Evolutionary conservation across 352 stramenopile genomes (phyloP), one percentile per base, ranked within the genome.

Genomic region (Phytophthora fragariae): DNA sequence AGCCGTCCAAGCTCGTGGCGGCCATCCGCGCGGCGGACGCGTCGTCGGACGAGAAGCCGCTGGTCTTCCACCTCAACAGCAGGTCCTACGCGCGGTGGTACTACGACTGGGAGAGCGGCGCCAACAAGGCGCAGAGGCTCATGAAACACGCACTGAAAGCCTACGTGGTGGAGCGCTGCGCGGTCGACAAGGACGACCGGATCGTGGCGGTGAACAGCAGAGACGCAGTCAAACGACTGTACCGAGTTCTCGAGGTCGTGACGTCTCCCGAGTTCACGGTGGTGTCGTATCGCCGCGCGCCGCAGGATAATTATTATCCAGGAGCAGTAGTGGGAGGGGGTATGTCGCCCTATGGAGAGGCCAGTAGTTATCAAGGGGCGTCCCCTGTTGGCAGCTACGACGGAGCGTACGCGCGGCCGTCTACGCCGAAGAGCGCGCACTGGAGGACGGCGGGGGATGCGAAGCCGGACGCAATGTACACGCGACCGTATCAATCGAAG

Each of bases 101-200:
- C 62, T 93, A 92, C 63, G 81, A 91, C 56, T 93, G 86, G 86
- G 86, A 90, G 63, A 91, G 84, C 47, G 86, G 80, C 0, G 83
- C 84, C 24, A 93, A 84, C 52, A 92, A 91, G 62, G 84, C 85
- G 0, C 86, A 91, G 58, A 69, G 86, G 50, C 83, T 92, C 46
- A 91, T 84, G 57, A 88, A 91, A 57, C 86, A 93, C 65, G 68
- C 83, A n/a, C 76, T 93, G 5, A 83, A 84, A 31, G 74, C 83
- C 2, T 92, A 92, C 29, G 64, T 93, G 1, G 63, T 92, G 35
- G 80, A 87, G 24, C 75, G 71, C 31, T 65, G 62, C 31, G 74
- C 73, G 2, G 63, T 87, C 2, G 82, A 88, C 50, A 66, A 49
- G 12, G 59, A 80, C 54, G 69, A 73, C 37, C 78, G 74, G 21